These are phyloP conservation scores for Chlamydomonas incerta DNA, from an alignment of 139 green algal genomes.

Conservation along the genomic window DNA sequence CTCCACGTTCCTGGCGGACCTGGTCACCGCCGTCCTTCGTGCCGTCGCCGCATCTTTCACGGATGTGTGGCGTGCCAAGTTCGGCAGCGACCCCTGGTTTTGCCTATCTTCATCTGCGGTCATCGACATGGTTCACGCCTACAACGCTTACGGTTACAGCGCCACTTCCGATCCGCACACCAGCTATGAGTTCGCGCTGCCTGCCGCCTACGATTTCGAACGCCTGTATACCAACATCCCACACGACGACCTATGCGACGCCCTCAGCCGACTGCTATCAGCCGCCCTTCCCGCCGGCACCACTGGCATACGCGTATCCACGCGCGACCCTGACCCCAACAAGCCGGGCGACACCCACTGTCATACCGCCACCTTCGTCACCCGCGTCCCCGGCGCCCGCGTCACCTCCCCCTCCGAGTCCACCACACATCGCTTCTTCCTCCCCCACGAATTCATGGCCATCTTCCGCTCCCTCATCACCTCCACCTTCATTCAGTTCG, in stretches of 20 bases:
- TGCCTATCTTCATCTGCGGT: neutral
- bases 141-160: neutral
- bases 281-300: too few relatives aligned
- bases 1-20: neutral
- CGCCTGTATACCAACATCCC: conserved; percentile 7
- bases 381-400: neutral
- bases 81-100: neutral
- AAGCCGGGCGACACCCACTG: neutral
- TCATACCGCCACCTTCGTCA: neutral
- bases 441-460: neutral
- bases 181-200: too few relatives aligned
- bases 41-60: neutral
- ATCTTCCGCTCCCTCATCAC: neutral
- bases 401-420: too few relatives aligned
- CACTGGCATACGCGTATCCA: neutral
- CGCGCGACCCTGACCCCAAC: neutral
- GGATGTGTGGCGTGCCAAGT: neutral
- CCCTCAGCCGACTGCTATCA: neutral
- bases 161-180: neutral
- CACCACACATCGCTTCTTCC: neutral
- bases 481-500: conserved; percentile 1
- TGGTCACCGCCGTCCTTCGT: neutral
- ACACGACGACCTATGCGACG: neutral
- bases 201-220: neutral
- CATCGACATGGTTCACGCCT: neutral